These are phyloP conservation scores for Phellopilus nigrolimitatus DNA, from an alignment of 1,284 basidiomycete species.

Conservation along the genomic window DNA sequence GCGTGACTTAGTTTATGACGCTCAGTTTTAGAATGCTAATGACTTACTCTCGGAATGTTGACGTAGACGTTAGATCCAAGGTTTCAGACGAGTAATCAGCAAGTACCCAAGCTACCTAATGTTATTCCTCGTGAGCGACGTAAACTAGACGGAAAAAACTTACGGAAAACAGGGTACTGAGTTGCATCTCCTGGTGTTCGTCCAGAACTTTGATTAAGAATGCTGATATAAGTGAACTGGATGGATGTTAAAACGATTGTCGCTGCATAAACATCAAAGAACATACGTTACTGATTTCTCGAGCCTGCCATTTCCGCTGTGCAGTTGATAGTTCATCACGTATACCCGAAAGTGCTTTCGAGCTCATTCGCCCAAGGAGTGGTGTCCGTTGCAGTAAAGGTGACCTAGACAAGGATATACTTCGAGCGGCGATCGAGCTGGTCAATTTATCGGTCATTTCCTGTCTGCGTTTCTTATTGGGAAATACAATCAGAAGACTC, in stretches of 20 bases:
- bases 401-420: constrained; percentile 36
- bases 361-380: constrained; percentile 45
- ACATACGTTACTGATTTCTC: constrained; percentile 85
- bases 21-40: neutral
- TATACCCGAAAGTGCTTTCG: constrained; percentile 40
- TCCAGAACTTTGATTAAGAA: constrained; percentile 86
- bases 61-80: constrained; percentile 64
- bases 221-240: constrained; percentile 82
- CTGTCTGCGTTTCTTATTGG: constrained; percentile 61
- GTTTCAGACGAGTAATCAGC: constrained; percentile 77
- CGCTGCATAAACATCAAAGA: neutral
- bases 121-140: too few species aligned
- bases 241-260: constrained; percentile 12
- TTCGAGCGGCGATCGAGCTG: constrained; percentile 37
- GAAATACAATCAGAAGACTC: constrained; percentile 76
- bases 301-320: constrained; percentile 76
- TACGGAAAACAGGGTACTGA: constrained; percentile 93
- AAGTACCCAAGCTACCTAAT: constrained; percentile 72
- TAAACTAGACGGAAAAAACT: too few species aligned
- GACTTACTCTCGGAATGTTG: constrained; percentile 74
- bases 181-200: constrained; percentile 93
- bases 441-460: constrained; percentile 62
- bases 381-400: constrained; percentile 50
- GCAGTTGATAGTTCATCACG: constrained; percentile 63
- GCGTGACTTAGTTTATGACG: constrained; percentile 6